These are phyloP conservation scores for Zea luxurians DNA, from an alignment of 176 grass and related monocot species.

Conservation along the genomic window DNA sequence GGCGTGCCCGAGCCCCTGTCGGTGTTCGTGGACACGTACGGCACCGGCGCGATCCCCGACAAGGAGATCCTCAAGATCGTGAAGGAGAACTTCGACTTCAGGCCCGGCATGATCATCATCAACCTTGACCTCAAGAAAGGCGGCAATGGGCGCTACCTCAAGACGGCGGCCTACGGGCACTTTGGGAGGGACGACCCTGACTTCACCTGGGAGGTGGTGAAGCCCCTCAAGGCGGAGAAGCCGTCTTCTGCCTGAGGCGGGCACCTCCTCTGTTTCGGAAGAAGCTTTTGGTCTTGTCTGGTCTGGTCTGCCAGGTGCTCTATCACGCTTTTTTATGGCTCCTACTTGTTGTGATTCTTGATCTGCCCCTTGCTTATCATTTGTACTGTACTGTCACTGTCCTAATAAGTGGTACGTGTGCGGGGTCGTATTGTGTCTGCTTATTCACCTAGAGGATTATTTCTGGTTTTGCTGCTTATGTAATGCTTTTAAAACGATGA, in stretches of 20 bases:
- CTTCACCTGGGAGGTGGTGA: constrained; percentile 61
- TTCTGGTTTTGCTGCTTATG: constrained; percentile 30
- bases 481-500: constrained; percentile 35
- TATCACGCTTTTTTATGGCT: constrained; percentile 33
- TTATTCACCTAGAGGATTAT: constrained; percentile 35
- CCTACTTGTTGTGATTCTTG: constrained; percentile 34
- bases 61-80: constrained; percentile 58
- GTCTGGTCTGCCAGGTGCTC: too few relatives aligned
- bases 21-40: constrained; percentile 42
- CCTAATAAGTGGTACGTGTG: constrained; percentile 34
- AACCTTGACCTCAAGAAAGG: constrained; percentile 57
- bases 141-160: constrained; percentile 51
- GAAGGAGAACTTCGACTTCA: constrained; percentile 55
- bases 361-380: constrained; percentile 30
- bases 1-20: constrained; percentile 53
- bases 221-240: constrained; percentile 53
- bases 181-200: constrained; percentile 48
- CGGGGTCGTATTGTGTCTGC: constrained; percentile 33
- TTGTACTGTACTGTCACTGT: constrained; percentile 43
- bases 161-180: constrained; percentile 51
- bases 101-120: constrained; percentile 60
- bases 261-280: constrained; percentile 3
- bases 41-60: constrained; percentile 42
- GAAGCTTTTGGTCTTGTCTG: constrained; percentile 28
- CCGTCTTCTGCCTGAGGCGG: constrained; percentile 42